phyloP scores from a whole-genome alignment of 2,329 filamentous ascomycete species.

The Fusarium armeniacum region DNA sequence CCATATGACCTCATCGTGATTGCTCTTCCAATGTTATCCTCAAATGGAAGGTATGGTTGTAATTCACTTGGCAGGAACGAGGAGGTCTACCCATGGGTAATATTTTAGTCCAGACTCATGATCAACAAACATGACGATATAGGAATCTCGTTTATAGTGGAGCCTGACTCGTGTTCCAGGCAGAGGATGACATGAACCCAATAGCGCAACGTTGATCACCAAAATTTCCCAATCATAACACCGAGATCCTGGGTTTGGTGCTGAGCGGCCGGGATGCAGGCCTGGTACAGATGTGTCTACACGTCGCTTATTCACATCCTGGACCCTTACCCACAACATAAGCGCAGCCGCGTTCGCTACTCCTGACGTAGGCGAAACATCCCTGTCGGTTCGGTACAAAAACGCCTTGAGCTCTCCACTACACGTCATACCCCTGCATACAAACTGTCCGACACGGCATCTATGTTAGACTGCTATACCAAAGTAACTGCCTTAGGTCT shows the following conservation, averaged over 20 bases:
- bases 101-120: constrained; percentile 5
- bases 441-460: constrained; percentile 11
- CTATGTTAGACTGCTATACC: too few relatives aligned
- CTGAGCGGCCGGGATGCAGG: neutral
- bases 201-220: constrained; percentile 2
- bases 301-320: constrained; percentile 3
- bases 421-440: constrained; percentile 35
- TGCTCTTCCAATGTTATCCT: neutral
- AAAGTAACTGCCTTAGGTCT: too few relatives aligned
- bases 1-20: neutral
- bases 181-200: neutral
- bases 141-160: neutral
- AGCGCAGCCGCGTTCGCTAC: constrained; percentile 16
- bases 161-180: constrained; percentile 17
- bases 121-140: constrained; percentile 15
- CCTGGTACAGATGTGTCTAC: neutral
- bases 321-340: constrained; percentile 16
- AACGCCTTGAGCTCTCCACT: constrained; percentile 41
- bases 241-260: neutral
- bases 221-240: neutral
- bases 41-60: neutral
- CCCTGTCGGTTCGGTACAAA: constrained; percentile 10
- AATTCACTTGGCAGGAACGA: neutral
- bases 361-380: constrained; percentile 5
- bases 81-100: neutral